These are phyloP conservation scores for Ophiostoma triangulosporum DNA, from an alignment of 2,329 filamentous ascomycete genomes.

Conservation along the genomic window DNA sequence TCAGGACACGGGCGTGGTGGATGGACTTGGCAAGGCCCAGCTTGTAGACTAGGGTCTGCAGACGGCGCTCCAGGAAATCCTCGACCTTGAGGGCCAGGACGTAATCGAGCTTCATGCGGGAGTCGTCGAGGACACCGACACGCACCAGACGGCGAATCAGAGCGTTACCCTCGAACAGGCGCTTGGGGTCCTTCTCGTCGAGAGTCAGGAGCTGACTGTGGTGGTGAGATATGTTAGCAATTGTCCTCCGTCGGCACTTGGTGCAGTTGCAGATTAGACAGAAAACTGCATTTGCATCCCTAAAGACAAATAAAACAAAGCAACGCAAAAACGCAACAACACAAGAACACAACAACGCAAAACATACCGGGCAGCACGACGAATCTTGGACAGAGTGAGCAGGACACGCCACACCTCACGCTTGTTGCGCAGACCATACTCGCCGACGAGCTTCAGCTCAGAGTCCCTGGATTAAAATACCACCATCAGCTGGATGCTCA, in stretches of 20 bases:
- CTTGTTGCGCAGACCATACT: constrained; percentile 99
- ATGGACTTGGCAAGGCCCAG: constrained; percentile 99
- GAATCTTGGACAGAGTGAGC: constrained; percentile 99
- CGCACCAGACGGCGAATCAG: constrained; percentile 99
- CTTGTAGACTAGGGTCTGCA: constrained; percentile 99
- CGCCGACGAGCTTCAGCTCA: constrained; percentile 98
- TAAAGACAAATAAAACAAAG: no score
- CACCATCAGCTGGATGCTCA: constrained; percentile 32
- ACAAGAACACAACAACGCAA: neutral
- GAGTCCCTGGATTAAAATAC: constrained; percentile 58
- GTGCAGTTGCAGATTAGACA: no score
- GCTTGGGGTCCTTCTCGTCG: constrained; percentile 99
- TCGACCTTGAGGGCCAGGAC: constrained; percentile 97
- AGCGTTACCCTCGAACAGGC: constrained; percentile 99
- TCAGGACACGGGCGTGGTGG: constrained; percentile 99
- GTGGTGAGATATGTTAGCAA: neutral
- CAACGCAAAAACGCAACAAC: neutral
- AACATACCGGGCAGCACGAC: constrained; percentile 97
- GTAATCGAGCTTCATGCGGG: constrained; percentile 99
- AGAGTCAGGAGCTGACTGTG: constrained; percentile 96
- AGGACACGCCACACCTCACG: constrained; percentile 99
- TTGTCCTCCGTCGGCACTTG: no score
- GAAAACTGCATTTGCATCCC: neutral
- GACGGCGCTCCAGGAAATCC: constrained; percentile 99
- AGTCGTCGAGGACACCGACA: constrained; percentile 98